A percentile compares a stretch with the other conserved stretches of the same genome.
Evolutionary conservation across 345 rosid genomes (phyloP).

Genomic region (Eutrema yunnanense): DNA sequence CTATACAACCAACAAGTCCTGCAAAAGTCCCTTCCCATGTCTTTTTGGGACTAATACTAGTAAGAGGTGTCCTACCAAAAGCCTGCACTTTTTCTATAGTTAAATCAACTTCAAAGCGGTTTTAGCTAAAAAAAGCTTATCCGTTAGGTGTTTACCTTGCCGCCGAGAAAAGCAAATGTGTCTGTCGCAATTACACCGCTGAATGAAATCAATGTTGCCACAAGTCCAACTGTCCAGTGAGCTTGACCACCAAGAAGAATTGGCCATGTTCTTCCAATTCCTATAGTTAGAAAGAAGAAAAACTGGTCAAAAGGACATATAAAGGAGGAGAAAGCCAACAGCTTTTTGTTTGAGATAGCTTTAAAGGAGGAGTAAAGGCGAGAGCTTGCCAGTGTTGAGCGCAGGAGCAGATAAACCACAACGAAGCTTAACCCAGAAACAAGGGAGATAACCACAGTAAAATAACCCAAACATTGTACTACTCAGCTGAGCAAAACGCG

Average conservation of each 20-base stretch:
- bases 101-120: not conserved
- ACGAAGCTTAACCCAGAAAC: conserved; percentile 91
- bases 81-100: conserved; percentile 39
- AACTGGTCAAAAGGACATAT: conserved; percentile 12
- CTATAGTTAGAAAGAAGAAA: conserved; percentile 26
- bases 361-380: not conserved
- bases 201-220: conserved; percentile 71
- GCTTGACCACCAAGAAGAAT: conserved; percentile 79
- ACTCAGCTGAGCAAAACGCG: conserved; percentile 91
- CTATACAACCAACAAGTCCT: conserved; percentile 85
- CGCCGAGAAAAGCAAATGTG: conserved; percentile 86
- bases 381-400: conserved; percentile 63
- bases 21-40: conserved; percentile 91
- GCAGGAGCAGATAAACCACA: conserved; percentile 83
- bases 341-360: not conserved
- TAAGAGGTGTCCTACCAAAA: conserved; percentile 78
- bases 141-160: conserved; percentile 49
- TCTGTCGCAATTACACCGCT: conserved; percentile 88
- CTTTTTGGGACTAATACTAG: conserved; percentile 82
- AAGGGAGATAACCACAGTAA: conserved; percentile 90
- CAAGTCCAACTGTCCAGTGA: conserved; percentile 97
- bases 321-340: not conserved
- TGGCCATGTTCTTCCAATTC: conserved; percentile 66
- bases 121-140: not conserved
- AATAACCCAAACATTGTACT: conserved; percentile 86